A percentile compares a stretch with the other conserved stretches of the same genome.
Conservation (phyloP, 164 flowering plant genomes). For the Vitis vinifera region DNA sequence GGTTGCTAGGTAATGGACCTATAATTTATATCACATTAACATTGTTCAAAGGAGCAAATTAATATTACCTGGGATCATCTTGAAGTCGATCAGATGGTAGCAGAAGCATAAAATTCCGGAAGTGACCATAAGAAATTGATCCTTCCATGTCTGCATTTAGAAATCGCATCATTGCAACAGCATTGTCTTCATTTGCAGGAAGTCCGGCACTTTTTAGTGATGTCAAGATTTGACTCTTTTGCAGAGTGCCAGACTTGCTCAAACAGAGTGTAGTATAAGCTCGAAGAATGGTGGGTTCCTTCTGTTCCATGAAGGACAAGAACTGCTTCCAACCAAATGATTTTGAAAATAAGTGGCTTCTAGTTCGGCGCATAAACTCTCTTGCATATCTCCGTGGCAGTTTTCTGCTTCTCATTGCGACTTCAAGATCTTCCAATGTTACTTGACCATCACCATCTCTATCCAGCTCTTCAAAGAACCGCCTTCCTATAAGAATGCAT, state of each 20-base stretch:
- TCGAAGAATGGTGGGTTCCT: constrained; percentile 92
- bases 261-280: constrained; percentile 95
- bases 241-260: constrained; percentile 93
- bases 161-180: constrained; percentile 97
- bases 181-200: constrained; percentile 95
- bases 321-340: constrained; percentile 98
- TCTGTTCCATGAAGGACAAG: constrained; percentile 92
- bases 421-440: constrained; percentile 89
- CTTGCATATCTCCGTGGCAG: constrained; percentile 88
- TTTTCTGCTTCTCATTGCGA: constrained; percentile 87
- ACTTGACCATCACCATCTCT: constrained; percentile 98
- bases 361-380: constrained; percentile 81
- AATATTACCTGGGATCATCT: constrained; percentile 92
- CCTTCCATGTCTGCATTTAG: constrained; percentile 82
- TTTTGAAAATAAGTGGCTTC: constrained; percentile 83
- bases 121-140: constrained; percentile 96
- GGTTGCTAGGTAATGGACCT: too few relatives aligned
- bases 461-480: constrained; percentile 94
- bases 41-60: constrained; percentile 1
- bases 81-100: constrained; percentile 92
- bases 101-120: constrained; percentile 92
- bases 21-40: too few relatives aligned
- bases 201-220: constrained; percentile 90
- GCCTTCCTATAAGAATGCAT: constrained; percentile 60
- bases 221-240: constrained; percentile 85